phyloP scores from a whole-genome alignment of 2,329 filamentous ascomycete genomes.

The Aspergillus terreus region DNA sequence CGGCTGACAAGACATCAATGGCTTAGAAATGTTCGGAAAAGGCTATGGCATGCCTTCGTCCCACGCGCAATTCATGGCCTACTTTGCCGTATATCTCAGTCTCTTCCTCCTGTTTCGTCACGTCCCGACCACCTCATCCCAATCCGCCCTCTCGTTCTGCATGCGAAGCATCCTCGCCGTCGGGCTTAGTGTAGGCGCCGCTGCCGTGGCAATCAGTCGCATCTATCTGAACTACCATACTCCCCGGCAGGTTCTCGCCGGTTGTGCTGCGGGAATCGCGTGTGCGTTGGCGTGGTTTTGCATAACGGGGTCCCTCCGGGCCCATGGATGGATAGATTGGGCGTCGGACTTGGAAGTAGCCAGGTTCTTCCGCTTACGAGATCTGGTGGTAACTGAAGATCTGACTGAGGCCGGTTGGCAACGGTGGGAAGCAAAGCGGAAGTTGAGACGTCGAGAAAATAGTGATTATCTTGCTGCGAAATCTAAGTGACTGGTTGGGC shows the following conservation, averaged over 20 bases:
- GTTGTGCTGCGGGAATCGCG: conserved; percentile 64
- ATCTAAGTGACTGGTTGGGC: conserved; percentile 20
- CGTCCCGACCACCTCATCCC: conserved; percentile 49
- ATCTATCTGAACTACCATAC: conserved; percentile 95
- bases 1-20: background rate
- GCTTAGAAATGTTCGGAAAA: conserved; percentile 69
- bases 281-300: conserved; percentile 78
- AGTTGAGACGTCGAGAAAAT: conserved; percentile 25
- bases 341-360: conserved; percentile 63
- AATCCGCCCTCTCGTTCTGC: conserved; percentile 36
- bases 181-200: conserved; percentile 59
- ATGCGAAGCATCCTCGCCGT: conserved; percentile 59
- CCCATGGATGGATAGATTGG: conserved; percentile 68
- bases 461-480: conserved; percentile 23
- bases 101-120: conserved; percentile 85
- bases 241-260: conserved; percentile 77
- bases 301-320: conserved; percentile 63
- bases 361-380: conserved; percentile 68
- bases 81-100: conserved; percentile 79
- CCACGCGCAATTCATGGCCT: conserved; percentile 91
- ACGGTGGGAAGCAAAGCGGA: conserved; percentile 67
- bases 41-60: conserved; percentile 97
- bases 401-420: conserved; percentile 90
- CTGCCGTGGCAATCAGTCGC: conserved; percentile 72
- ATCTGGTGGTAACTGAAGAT: conserved; percentile 84